Evolutionary conservation across 352 stramenopile species (phyloP).

Genomic region (Globisporangium uncinulatum): DNA sequence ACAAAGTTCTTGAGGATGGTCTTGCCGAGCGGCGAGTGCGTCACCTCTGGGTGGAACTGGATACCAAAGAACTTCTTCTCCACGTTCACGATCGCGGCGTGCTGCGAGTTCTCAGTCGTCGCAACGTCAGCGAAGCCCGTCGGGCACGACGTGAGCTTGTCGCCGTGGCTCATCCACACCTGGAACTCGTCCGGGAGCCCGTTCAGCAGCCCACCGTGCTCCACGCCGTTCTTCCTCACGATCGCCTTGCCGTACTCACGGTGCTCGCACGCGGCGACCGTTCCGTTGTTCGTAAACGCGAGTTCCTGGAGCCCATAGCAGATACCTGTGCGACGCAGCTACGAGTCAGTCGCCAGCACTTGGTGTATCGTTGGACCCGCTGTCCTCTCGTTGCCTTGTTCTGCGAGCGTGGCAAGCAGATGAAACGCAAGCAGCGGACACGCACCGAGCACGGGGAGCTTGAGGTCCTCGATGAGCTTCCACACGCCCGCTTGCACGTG

Average conservation of each 20-base stretch:
- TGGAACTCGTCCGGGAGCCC: constrained; percentile 92
- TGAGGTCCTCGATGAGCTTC: constrained; percentile 94
- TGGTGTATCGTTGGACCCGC: background rate
- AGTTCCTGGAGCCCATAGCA: constrained; percentile 96
- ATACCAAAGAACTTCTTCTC: constrained; percentile 95
- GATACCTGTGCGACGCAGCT: constrained; percentile 66
- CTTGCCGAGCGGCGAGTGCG: constrained; percentile 94
- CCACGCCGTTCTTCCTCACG: constrained; percentile 65
- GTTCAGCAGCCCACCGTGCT: constrained; percentile 82
- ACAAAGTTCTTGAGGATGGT: constrained; percentile 97
- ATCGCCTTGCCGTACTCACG: constrained; percentile 98
- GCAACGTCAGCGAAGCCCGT: constrained; percentile 90
- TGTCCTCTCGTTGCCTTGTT: constrained; percentile 2
- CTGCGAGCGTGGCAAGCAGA: background rate
- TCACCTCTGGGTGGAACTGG: constrained; percentile 98
- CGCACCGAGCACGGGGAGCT: constrained; percentile 93
- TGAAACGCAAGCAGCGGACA: constrained; percentile 7
- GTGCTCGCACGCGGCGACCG: constrained; percentile 90
- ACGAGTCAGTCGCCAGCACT: background rate
- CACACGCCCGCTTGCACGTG: constrained; percentile 94
- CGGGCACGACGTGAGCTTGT: constrained; percentile 95
- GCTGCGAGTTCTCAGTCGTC: constrained; percentile 86
- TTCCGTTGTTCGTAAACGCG: constrained; percentile 94
- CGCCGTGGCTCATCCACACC: constrained; percentile 99
- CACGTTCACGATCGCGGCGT: constrained; percentile 94